Percentiles rank a stretch among this genome's conserved stretches.
Evolutionary conservation across 495 filamentous ascomycete genomes (phyloP).

Genomic region (Polyplosphaeria fusca): DNA sequence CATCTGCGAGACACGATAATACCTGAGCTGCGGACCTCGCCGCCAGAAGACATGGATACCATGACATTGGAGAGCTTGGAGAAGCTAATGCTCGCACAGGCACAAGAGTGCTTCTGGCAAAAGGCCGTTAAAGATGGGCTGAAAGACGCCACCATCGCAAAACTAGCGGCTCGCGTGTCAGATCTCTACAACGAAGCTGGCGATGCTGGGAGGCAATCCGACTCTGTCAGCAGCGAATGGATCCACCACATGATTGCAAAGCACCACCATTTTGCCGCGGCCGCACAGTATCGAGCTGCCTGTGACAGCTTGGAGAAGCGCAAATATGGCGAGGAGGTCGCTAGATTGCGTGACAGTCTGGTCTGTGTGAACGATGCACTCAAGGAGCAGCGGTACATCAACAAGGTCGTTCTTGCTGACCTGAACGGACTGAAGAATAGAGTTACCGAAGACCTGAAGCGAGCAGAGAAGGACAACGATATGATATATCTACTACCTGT

Average conservation of each 20-base stretch:
- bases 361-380: constrained; percentile 81
- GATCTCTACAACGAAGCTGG: constrained; percentile 84
- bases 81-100: constrained; percentile 82
- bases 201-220: constrained; percentile 81
- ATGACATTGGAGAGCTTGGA: constrained; percentile 80
- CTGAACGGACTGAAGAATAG: constrained; percentile 77
- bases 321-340: constrained; percentile 95
- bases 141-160: constrained; percentile 87
- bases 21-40: constrained; percentile 77
- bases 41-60: constrained; percentile 94
- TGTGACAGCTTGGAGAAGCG: constrained; percentile 89
- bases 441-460: constrained; percentile 81
- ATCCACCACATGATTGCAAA: constrained; percentile 98
- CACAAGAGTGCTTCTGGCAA: constrained; percentile 96
- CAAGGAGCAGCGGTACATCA: constrained; percentile 82
- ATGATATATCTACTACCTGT: constrained; percentile 85
- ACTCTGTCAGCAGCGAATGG: constrained; percentile 89
- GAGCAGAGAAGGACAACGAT: constrained; percentile 95
- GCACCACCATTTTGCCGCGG: constrained; percentile 95
- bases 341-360: constrained; percentile 75
- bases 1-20: constrained; percentile 77
- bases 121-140: constrained; percentile 93
- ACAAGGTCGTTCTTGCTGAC: constrained; percentile 76
- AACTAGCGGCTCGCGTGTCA: constrained; percentile 85
- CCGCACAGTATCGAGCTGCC: constrained; percentile 91